A percentile compares a stretch with the other conserved stretches of the same genome.
Evolutionary conservation across 2,329 filamentous ascomycete species (phyloP).

Genomic region (Calonectria pteridis): DNA sequence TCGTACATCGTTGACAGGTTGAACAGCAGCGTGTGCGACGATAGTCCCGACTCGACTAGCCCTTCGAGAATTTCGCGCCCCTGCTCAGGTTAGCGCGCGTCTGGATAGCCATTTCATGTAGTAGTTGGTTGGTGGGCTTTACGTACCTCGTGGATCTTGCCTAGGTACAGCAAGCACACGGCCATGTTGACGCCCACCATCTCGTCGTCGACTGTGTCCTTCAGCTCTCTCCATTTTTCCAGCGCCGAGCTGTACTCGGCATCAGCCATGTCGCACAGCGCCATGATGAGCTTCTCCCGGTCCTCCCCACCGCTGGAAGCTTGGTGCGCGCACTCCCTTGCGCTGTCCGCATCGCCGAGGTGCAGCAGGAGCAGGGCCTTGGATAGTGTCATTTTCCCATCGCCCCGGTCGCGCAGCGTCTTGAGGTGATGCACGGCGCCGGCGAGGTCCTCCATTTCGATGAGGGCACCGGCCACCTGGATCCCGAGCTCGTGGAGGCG

Average conservation of each 20-base stretch:
- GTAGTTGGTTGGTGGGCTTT: not conserved
- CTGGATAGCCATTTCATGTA: not conserved
- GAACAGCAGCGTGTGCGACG: constrained; percentile 86
- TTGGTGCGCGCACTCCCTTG: constrained; percentile 65
- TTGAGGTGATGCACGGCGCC: constrained; percentile 81
- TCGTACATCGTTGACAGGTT: constrained; percentile 94
- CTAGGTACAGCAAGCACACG: constrained; percentile 86
- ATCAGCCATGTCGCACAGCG: constrained; percentile 83
- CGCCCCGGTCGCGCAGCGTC: constrained; percentile 61
- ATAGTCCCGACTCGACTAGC: constrained; percentile 71
- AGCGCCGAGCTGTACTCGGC: constrained; percentile 77
- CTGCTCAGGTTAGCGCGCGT: constrained; percentile 51
- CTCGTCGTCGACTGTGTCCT: constrained; percentile 64
- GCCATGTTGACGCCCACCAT: constrained; percentile 86
- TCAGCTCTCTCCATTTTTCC: constrained; percentile 68
- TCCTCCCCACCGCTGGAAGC: constrained; percentile 47
- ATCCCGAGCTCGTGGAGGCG: constrained; percentile 82
- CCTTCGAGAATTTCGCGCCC: constrained; percentile 76
- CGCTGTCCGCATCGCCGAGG: constrained; percentile 80
- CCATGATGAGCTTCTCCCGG: constrained; percentile 66
- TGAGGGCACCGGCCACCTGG: constrained; percentile 73
- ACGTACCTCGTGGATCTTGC: constrained; percentile 77
- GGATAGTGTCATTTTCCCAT: constrained; percentile 59
- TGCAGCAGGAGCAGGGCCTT: constrained; percentile 80
- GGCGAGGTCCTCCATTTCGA: constrained; percentile 90